Percentiles rank a stretch among this genome's conserved stretches.
Conservation (phyloP, 164 flowering plant genomes). For the Amborella trichopoda region DNA sequence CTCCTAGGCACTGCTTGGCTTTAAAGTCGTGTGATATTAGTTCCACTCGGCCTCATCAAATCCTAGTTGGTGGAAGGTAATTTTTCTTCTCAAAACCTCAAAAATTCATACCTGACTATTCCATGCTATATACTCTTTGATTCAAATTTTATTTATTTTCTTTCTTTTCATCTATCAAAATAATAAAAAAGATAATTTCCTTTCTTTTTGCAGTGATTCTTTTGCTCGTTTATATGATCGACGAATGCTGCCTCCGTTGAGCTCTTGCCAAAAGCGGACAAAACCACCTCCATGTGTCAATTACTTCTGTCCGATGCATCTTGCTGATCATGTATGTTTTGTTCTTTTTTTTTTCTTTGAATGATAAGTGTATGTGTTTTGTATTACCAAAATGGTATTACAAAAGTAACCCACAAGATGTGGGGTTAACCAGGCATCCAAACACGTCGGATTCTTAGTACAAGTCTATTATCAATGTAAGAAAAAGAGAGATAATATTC, state of each 20-base stretch:
- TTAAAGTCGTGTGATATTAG: slow-evolving; percentile 93
- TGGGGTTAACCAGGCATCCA: no score
- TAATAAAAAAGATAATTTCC: neutral
- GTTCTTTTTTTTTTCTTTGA: no score
- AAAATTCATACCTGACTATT: no score
- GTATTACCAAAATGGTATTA: no score
- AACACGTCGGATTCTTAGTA: no score
- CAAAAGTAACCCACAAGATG: no score
- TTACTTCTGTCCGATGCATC: slow-evolving; percentile 96
- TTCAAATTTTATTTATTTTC: neutral
- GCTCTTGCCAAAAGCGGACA: slow-evolving; percentile 52
- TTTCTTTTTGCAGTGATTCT: slow-evolving; percentile 62
- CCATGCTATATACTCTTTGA: neutral
- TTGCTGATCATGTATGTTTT: slow-evolving; percentile 73
- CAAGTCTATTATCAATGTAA: no score
- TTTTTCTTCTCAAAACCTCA: slow-evolving; percentile 4
- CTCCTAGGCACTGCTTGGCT: slow-evolving; percentile 62
- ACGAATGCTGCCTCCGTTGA: slow-evolving; percentile 87
- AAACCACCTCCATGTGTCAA: slow-evolving; percentile 90
- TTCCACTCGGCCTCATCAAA: slow-evolving; percentile 81
- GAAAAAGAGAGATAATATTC: no score
- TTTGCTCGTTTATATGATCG: slow-evolving; percentile 96
- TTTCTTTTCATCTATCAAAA: neutral
- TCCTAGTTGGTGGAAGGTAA: slow-evolving; percentile 96
- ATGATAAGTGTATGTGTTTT: no score